Evolutionary conservation across 352 stramenopile genomes (phyloP).

Genomic region (Globisporangium solare): DNA sequence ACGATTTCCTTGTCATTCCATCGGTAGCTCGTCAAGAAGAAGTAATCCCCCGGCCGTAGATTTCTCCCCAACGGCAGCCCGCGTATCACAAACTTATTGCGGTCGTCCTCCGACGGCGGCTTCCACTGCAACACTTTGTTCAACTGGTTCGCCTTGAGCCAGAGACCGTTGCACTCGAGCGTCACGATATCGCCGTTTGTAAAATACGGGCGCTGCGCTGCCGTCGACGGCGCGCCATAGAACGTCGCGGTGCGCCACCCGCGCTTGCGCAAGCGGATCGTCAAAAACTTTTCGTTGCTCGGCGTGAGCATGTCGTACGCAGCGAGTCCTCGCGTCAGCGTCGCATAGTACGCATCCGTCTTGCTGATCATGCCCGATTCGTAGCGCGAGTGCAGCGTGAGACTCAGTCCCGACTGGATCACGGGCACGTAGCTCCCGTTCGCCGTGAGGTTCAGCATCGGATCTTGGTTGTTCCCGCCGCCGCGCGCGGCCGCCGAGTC

Average conservation of each 20-base stretch:
- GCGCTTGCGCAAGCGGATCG: constrained; percentile 74
- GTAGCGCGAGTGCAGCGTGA: constrained; percentile 71
- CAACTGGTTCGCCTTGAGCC: constrained; percentile 66
- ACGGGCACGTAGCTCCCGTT: constrained; percentile 29
- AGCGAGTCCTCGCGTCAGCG: constrained; percentile 60
- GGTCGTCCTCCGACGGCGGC: constrained; percentile 73
- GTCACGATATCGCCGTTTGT: constrained; percentile 84
- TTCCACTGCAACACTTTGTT: constrained; percentile 88
- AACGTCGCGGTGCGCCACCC: constrained; percentile 46
- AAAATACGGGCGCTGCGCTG: constrained; percentile 60
- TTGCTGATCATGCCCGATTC: constrained; percentile 80
- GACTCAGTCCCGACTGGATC: constrained; percentile 66
- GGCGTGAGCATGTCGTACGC: constrained; percentile 81
- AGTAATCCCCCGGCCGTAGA: constrained; percentile 74
- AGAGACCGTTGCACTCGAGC: constrained; percentile 84
- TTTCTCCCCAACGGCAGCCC: constrained; percentile 70
- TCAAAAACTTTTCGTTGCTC: constrained; percentile 82
- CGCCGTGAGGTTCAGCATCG: constrained; percentile 4
- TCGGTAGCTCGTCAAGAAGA: constrained; percentile 84
- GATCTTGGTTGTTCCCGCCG: constrained; percentile 5
- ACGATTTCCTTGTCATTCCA: constrained; percentile 87
- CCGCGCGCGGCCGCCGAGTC: background rate
- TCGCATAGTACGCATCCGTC: constrained; percentile 82
- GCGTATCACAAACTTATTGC: constrained; percentile 84
- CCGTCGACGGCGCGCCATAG: constrained; percentile 21